phyloP scores from a whole-genome alignment of 768 basidiomycete species.

The Antrodiella citrinella region DNA sequence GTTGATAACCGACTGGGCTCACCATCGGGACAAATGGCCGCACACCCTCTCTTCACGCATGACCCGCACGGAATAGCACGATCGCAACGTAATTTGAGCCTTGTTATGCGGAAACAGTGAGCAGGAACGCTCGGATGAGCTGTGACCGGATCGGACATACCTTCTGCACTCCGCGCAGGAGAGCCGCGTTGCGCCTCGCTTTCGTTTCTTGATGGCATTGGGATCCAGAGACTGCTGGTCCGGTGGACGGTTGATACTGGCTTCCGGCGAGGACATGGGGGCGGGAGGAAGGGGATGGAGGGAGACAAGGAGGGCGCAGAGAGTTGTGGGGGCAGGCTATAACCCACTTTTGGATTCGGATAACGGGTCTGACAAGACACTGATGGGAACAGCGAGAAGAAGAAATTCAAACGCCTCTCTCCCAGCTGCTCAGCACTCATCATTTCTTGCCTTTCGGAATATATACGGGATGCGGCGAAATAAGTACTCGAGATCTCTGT shows the following conservation, averaged over 20 bases:
- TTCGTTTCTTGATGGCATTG: slow-evolving; percentile 35
- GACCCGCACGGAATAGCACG: slow-evolving; percentile 70
- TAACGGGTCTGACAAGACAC: background rate
- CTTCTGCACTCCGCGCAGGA: slow-evolving; percentile 78
- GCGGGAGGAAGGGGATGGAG: slow-evolving; percentile 6
- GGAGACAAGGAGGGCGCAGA: slow-evolving; percentile 2
- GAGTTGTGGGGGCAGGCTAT: background rate
- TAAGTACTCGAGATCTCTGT: too few species aligned
- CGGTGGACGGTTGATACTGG: slow-evolving; percentile 13
- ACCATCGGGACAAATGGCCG: slow-evolving; percentile 58
- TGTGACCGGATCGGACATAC: slow-evolving; percentile 25
- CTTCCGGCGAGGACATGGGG: slow-evolving; percentile 19
- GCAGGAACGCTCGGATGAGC: slow-evolving; percentile 1
- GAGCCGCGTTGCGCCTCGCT: slow-evolving; percentile 60
- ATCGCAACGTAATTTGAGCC: slow-evolving; percentile 69
- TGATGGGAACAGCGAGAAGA: background rate
- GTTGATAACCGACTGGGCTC: slow-evolving; percentile 12
- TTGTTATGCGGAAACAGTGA: slow-evolving; percentile 16
- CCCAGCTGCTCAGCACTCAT: background rate
- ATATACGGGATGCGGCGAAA: background rate
- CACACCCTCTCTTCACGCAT: slow-evolving; percentile 61
- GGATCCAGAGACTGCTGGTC: slow-evolving; percentile 23
- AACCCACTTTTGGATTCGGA: background rate
- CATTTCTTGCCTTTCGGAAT: background rate
- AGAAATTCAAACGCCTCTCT: background rate